Conservation (phyloP, 148 eudicot species). For the Rhododendron molle region DNA sequence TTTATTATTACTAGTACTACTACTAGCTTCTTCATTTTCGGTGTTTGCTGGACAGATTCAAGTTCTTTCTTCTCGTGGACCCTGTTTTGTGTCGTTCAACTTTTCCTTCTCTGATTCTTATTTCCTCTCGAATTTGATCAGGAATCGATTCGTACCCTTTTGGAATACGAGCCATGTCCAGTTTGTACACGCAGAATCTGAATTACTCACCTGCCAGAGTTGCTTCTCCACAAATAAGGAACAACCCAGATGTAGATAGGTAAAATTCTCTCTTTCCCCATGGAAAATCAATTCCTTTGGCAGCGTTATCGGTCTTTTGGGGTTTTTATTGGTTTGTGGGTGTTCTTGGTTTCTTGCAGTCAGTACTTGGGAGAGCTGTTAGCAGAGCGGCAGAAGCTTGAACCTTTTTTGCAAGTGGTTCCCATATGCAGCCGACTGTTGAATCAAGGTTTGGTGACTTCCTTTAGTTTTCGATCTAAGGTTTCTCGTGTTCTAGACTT, state of each 20-base stretch:
- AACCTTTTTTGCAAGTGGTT: slow-evolving; percentile 37
- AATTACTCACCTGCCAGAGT: slow-evolving; percentile 44
- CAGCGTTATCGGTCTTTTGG: not conserved
- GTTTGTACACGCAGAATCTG: slow-evolving; percentile 35
- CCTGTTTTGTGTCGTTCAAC: not conserved
- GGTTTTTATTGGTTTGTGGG: not conserved
- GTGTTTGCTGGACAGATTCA: slow-evolving; percentile 6
- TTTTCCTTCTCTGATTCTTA: slow-evolving; percentile 1
- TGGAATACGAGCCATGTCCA: slow-evolving; percentile 28
- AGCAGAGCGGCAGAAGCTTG: slow-evolving; percentile 38
- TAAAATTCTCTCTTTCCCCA: not conserved
- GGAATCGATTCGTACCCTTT: slow-evolving; percentile 3
- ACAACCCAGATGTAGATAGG: slow-evolving; percentile 40
- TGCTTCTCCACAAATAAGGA: slow-evolving; percentile 36
- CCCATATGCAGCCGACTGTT: slow-evolving; percentile 41
- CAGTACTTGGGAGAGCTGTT: slow-evolving; percentile 42
- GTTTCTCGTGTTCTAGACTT: not conserved
- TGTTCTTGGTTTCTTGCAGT: slow-evolving; percentile 18
- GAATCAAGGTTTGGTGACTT: slow-evolving; percentile 36
- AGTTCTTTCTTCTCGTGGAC: not conserved
- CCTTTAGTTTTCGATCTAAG: slow-evolving; percentile 21
- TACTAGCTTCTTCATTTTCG: not conserved
- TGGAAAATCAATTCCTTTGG: not conserved
- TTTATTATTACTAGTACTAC: no score
- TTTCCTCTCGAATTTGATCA: not conserved